Base-by-base conservation (phyloP, 768 basidiomycete species). In the Boletus coccyginus region DNA sequence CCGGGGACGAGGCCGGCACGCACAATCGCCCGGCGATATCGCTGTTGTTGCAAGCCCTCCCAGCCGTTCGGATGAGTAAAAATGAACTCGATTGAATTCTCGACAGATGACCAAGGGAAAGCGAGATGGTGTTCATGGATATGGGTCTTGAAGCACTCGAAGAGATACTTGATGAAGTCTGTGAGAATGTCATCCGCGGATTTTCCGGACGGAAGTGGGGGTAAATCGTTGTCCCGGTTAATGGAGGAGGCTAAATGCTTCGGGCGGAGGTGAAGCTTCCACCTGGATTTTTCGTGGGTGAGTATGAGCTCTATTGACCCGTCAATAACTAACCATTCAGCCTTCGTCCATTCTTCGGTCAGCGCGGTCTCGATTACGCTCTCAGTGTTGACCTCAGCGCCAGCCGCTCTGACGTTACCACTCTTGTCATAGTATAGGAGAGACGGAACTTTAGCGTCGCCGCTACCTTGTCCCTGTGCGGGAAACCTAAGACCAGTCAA, bases 361-460 rank as follows among this genome's bases (percentile, higher is more conserved):
- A 72, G 68, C 3, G 75, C 78, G 17, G 56, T 52, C n/a, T 74
- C 73, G 13, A 69, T 58, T 9, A 68, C 62, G 16, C 62, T 58
- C 29, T 73, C 73, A 17, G 66, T 54, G 32, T 62, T 53, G 0
- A 77, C 77, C 48, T 77, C 77, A 12, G 74, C 75, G 0, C 79
- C 79, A 19, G 70, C 67, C 0, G 78, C 79, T 39, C 57, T 66
- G 11, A 74, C 62, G 1, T 50, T 51, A 0, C 78, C 78, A 5
- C 59, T 53, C 17, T 58, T 33, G 59, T 78, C 77, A 49, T 81
- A 81, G 55, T 75, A 76, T 11, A 80, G 60, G 39, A 79, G 61
- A 1, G 77, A 75, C 0, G 77, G 78, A 3, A 80, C 77, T 54
- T 81, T 81, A 7, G 73, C 74, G 41, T 77, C 73, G 12, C 74